A percentile compares a stretch with the other conserved stretches of the same genome.
These are phyloP conservation scores for Cubamyces sp. DNA, from an alignment of 768 basidiomycete genomes.

Conservation along the genomic window DNA sequence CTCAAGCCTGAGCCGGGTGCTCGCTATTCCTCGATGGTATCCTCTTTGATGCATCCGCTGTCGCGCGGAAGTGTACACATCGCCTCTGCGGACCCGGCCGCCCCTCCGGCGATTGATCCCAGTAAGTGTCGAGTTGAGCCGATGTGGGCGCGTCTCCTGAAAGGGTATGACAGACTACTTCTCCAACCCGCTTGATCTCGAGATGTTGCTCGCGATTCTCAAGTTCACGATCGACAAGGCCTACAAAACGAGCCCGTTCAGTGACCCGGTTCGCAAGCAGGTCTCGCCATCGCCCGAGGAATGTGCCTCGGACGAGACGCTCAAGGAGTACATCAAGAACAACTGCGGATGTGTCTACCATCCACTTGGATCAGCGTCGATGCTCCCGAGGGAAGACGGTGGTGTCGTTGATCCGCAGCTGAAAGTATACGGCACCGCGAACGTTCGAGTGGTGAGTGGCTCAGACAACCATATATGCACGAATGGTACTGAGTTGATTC, in stretches of 20 bases:
- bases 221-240: slow-evolving; percentile 11
- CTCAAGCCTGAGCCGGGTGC: slow-evolving; percentile 1
- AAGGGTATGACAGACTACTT: slow-evolving; percentile 5
- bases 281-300: neutral
- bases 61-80: slow-evolving; percentile 26
- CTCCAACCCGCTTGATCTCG: slow-evolving; percentile 5
- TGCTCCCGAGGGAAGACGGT: slow-evolving; percentile 1
- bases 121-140: neutral
- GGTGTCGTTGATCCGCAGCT: slow-evolving; percentile 14
- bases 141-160: neutral
- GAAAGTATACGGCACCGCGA: slow-evolving; percentile 19
- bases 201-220: slow-evolving; percentile 9
- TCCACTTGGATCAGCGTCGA: slow-evolving; percentile 7
- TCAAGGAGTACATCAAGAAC: slow-evolving; percentile 13
- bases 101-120: slow-evolving; percentile 34
- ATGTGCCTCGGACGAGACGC: slow-evolving; percentile 1
- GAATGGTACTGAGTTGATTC: neutral
- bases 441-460: slow-evolving; percentile 14
- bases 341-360: slow-evolving; percentile 7
- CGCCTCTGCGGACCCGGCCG: slow-evolving; percentile 29
- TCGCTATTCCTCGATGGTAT: slow-evolving; percentile 2
- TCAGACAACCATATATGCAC: too few species aligned
- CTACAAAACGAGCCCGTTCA: slow-evolving; percentile 6
- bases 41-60: slow-evolving; percentile 10
- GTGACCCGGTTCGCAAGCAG: neutral